Evolutionary conservation across 352 stramenopile species (phyloP).

Genomic region (Globisporangium echinulatum): DNA sequence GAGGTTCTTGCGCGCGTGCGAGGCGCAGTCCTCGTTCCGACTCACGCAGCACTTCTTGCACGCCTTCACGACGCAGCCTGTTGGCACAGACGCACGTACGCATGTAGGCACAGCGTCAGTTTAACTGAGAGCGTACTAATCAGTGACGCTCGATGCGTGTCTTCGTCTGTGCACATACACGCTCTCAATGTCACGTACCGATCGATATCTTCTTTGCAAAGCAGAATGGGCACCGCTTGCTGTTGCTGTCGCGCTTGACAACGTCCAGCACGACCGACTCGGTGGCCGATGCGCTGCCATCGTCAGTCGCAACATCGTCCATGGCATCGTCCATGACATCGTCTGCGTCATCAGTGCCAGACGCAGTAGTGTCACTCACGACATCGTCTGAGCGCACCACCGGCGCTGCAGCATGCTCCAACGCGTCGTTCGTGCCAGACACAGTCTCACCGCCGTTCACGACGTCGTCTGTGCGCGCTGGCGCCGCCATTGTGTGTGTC

Average conservation of each 20-base stretch:
- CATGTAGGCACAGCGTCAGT: neutral
- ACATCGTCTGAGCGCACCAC: neutral
- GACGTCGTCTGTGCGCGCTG: no score
- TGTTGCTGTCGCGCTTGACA: slow-evolving; percentile 11
- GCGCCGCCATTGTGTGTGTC: no score
- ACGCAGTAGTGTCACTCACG: neutral
- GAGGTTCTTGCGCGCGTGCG: slow-evolving; percentile 30
- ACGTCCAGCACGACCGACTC: slow-evolving; percentile 6
- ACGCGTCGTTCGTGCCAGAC: neutral
- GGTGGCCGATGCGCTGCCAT: slow-evolving; percentile 1
- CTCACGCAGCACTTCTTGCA: slow-evolving; percentile 71
- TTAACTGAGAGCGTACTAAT: no score
- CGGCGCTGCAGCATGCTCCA: no score
- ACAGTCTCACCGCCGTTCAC: no score
- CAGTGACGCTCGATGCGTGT: neutral
- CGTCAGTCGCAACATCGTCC: neutral
- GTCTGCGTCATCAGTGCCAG: no score
- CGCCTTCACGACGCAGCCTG: slow-evolving; percentile 37
- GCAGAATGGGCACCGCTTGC: slow-evolving; percentile 33
- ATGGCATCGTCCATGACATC: no score
- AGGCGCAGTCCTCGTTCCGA: slow-evolving; percentile 25
- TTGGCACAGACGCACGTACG: neutral
- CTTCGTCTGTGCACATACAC: neutral
- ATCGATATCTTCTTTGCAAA: slow-evolving; percentile 31
- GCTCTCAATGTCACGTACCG: neutral